Conservation (phyloP, 2,329 filamentous ascomycete genomes). For the Chalaropsis ovoidea region DNA sequence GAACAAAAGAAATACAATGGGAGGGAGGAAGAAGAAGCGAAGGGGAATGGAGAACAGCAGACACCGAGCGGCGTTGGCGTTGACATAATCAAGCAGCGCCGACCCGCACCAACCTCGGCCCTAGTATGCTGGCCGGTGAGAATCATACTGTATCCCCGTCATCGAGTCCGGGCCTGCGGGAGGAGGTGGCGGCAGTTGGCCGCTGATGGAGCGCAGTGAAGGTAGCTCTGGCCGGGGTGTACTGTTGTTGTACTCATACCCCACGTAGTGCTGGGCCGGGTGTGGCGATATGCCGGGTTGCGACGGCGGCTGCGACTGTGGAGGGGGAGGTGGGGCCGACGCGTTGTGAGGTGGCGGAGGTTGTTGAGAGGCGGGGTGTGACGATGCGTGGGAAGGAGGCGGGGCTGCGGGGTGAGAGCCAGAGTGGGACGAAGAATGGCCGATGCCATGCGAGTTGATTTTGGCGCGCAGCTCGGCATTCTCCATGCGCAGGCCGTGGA, state of each 20-base stretch:
- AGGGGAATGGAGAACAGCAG: neutral
- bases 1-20: constrained; percentile 5
- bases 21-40: constrained; percentile 1
- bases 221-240: constrained; percentile 41
- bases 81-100: neutral
- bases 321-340: constrained; percentile 28
- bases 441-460: constrained; percentile 25
- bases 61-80: neutral
- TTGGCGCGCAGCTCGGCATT: constrained; percentile 39
- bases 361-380: constrained; percentile 19
- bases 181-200: constrained; percentile 39
- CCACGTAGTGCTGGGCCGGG: constrained; percentile 30
- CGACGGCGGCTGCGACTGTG: constrained; percentile 19
- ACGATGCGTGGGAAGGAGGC: constrained; percentile 29
- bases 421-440: constrained; percentile 25
- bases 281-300: constrained; percentile 29
- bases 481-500: constrained; percentile 41
- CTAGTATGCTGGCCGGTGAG: constrained; percentile 21
- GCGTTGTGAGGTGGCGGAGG: constrained; percentile 17
- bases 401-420: constrained; percentile 28
- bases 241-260: constrained; percentile 25
- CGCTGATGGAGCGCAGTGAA: constrained; percentile 32
- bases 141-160: constrained; percentile 56
- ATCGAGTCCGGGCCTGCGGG: constrained; percentile 47
- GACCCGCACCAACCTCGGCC: too few relatives aligned